Evolutionary conservation across 768 basidiomycete genomes (phyloP).

Genomic region (Boletus pseudopeckii): DNA sequence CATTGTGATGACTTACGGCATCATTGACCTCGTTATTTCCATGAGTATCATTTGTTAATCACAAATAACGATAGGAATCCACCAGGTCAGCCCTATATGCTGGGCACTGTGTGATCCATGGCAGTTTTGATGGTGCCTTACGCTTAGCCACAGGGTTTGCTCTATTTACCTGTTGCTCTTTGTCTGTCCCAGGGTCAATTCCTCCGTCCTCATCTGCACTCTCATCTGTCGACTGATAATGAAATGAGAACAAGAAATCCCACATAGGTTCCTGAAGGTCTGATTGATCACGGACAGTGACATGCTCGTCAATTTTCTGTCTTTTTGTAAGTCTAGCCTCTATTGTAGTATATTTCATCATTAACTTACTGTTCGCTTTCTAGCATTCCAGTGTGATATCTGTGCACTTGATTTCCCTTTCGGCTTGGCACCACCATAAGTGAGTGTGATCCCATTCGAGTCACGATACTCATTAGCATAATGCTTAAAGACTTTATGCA

Average conservation of each 20-base stretch:
- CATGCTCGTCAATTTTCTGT: neutral
- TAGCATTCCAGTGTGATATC: too few species aligned
- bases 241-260: neutral
- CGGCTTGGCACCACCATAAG: too few species aligned
- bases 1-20: neutral
- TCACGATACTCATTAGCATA: too few species aligned
- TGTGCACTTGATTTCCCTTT: too few species aligned
- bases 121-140: neutral
- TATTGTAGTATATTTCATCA: too few species aligned
- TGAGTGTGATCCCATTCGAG: too few species aligned
- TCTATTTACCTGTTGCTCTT: neutral
- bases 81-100: neutral
- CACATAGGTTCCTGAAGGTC: neutral
- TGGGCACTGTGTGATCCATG: neutral
- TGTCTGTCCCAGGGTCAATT: neutral
- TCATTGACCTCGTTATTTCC: neutral
- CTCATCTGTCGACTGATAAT: neutral
- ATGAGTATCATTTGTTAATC: too few species aligned
- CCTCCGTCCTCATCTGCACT: neutral
- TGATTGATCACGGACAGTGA: neutral
- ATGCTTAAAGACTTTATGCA: too few species aligned
- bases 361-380: too few species aligned
- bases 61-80: too few species aligned
- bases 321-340: too few species aligned
- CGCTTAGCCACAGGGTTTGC: neutral